Percentiles rank a stretch among this genome's conserved stretches.
Evolutionary conservation across 306 rosid genomes (phyloP).

Genomic region (Casuarina equisetifolia): DNA sequence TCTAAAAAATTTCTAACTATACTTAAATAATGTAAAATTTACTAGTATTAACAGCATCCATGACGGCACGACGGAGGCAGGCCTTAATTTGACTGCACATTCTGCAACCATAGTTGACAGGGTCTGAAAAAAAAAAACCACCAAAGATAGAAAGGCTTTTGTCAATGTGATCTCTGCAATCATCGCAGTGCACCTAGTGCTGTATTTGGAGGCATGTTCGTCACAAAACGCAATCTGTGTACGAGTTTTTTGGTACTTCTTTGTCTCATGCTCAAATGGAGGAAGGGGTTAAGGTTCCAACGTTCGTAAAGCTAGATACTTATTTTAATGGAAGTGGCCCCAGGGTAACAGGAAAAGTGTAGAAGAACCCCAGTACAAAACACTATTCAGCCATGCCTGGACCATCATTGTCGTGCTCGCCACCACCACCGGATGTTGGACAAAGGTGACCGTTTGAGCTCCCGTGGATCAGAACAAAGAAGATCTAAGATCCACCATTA

Average conservation of each 20-base stretch:
- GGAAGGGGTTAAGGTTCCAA: slow-evolving; percentile 33
- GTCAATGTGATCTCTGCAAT: slow-evolving; percentile 1
- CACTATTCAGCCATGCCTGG: slow-evolving; percentile 48
- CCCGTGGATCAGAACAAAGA: too few species aligned
- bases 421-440: background rate
- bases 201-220: slow-evolving; percentile 4
- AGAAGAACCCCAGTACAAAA: slow-evolving; percentile 23
- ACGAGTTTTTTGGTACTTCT: slow-evolving; percentile 20
- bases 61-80: too few species aligned
- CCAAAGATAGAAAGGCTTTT: background rate
- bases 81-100: background rate
- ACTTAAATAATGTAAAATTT: too few species aligned
- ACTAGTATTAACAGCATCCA: too few species aligned
- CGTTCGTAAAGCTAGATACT: slow-evolving; percentile 35
- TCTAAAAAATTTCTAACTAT: too few species aligned
- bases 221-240: background rate
- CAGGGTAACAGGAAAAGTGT: background rate
- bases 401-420: slow-evolving; percentile 39
- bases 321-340: background rate
- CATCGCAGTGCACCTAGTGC: background rate
- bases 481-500: too few species aligned
- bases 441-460: slow-evolving; percentile 43
- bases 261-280: slow-evolving; percentile 1
- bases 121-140: background rate
- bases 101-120: background rate